Evolutionary conservation across 108 stramenopile genomes (phyloP).

Genomic region (Stephanodiscus triporus): DNA sequence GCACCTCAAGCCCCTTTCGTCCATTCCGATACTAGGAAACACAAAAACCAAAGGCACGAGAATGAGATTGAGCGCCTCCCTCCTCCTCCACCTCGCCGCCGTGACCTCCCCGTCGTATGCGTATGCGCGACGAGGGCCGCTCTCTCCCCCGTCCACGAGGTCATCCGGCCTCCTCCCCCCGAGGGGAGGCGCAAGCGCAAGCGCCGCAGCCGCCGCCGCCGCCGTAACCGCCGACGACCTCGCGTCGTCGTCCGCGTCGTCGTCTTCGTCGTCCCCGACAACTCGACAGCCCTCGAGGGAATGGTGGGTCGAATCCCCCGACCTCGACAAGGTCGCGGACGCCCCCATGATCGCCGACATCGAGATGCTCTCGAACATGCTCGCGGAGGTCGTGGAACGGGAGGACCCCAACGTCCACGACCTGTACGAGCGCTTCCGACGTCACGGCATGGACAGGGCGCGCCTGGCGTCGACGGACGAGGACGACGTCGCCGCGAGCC

Average conservation of each 20-base stretch:
- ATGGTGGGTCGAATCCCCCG: slow-evolving; percentile 16
- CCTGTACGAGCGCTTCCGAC: slow-evolving; percentile 66
- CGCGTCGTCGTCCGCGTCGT: background rate
- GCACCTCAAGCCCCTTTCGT: too few species aligned
- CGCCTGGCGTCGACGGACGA: slow-evolving; percentile 11
- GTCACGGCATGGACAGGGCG: slow-evolving; percentile 67
- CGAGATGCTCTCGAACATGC: slow-evolving; percentile 73
- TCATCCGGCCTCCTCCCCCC: background rate
- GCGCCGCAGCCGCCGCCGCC: background rate
- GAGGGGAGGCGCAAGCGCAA: background rate
- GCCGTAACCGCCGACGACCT: background rate
- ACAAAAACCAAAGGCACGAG: too few species aligned
- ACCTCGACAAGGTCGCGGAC: slow-evolving; percentile 30
- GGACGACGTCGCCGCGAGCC: slow-evolving; percentile 27
- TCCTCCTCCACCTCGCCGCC: slow-evolving; percentile 14
- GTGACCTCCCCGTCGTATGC: slow-evolving; percentile 2
- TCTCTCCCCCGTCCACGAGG: too few species aligned
- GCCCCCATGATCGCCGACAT: slow-evolving; percentile 64
- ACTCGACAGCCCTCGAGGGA: slow-evolving; percentile 1
- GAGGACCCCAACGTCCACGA: slow-evolving; percentile 72
- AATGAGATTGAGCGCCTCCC: slow-evolving; percentile 29
- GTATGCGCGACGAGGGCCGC: background rate
- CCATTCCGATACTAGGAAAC: too few species aligned
- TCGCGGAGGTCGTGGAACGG: slow-evolving; percentile 64
- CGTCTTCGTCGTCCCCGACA: background rate